phyloP scores from a whole-genome alignment of 1,139 yeast species.

The Komagataea norvegica region DNA sequence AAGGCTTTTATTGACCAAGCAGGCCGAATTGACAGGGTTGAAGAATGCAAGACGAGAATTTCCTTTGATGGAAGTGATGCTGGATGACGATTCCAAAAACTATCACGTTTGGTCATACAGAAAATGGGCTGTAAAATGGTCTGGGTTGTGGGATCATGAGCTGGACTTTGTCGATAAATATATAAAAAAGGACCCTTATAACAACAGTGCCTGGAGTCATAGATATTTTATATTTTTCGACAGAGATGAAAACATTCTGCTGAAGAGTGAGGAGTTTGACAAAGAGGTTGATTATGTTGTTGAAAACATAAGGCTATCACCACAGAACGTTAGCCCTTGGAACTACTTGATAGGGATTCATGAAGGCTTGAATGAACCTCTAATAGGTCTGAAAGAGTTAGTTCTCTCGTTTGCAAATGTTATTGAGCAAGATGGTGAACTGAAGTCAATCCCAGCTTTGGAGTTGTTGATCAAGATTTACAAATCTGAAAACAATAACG shows the following conservation, averaged over 20 bases:
- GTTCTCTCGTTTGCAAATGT: conserved; percentile 34
- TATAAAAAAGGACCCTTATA: conserved; percentile 63
- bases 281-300: conserved; percentile 46
- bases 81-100: conserved; percentile 77
- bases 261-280: conserved; percentile 25
- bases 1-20: conserved; percentile 41
- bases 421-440: conserved; percentile 20
- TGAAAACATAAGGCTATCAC: conserved; percentile 48
- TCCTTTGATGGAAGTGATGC: conserved; percentile 59
- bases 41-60: conserved; percentile 53
- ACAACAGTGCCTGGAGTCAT: conserved; percentile 94
- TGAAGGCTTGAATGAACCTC: conserved; percentile 31
- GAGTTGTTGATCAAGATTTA: conserved; percentile 58
- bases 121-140: conserved; percentile 67
- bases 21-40: conserved; percentile 15
- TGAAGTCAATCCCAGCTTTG: conserved; percentile 52
- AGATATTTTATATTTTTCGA: conserved; percentile 47
- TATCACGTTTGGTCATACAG: conserved; percentile 96
- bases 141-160: conserved; percentile 48
- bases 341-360: conserved; percentile 66
- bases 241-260: conserved; percentile 21
- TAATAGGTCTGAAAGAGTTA: conserved; percentile 40
- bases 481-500: conserved; percentile 23
- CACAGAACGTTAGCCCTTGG: conserved; percentile 90
- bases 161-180: conserved; percentile 45